Evolutionary conservation across 2,329 filamentous ascomycete species (phyloP).

Genomic region (Arthroderma sp.): DNA sequence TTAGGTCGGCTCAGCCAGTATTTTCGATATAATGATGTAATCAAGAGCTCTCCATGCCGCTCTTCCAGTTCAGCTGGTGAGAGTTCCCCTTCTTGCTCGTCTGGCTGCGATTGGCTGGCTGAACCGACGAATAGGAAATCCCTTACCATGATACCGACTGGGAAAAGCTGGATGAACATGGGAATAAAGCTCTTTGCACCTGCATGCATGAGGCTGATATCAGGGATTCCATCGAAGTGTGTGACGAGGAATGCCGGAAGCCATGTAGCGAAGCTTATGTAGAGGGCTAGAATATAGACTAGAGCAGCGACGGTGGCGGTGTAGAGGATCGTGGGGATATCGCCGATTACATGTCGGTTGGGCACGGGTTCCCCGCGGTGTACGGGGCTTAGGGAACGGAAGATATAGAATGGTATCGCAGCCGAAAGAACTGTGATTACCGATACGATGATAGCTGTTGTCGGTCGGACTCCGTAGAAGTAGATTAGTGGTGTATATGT

Average conservation of each 20-base stretch:
- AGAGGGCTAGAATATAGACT: slow-evolving; percentile 64
- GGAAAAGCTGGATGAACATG: slow-evolving; percentile 43
- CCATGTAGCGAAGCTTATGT: slow-evolving; percentile 54
- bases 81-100: not conserved
- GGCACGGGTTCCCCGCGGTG: slow-evolving; percentile 42
- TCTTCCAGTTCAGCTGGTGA: slow-evolving; percentile 27
- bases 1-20: slow-evolving; percentile 49
- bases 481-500: slow-evolving; percentile 60
- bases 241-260: slow-evolving; percentile 59
- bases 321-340: slow-evolving; percentile 48
- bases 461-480: slow-evolving; percentile 59
- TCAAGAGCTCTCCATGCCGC: slow-evolving; percentile 55
- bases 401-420: slow-evolving; percentile 59
- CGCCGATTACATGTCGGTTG: slow-evolving; percentile 48
- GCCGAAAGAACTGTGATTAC: slow-evolving; percentile 56
- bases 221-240: slow-evolving; percentile 60
- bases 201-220: slow-evolving; percentile 53
- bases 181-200: slow-evolving; percentile 40
- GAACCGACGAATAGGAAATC: slow-evolving; percentile 59
- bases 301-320: slow-evolving; percentile 56
- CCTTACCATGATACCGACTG: slow-evolving; percentile 58
- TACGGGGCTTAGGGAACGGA: slow-evolving; percentile 53
- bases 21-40: slow-evolving; percentile 47
- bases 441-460: slow-evolving; percentile 49
- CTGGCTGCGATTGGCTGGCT: slow-evolving; percentile 32